phyloP scores from a whole-genome alignment of 257 asterid genomes.

The Nicotiana benthamiana region DNA sequence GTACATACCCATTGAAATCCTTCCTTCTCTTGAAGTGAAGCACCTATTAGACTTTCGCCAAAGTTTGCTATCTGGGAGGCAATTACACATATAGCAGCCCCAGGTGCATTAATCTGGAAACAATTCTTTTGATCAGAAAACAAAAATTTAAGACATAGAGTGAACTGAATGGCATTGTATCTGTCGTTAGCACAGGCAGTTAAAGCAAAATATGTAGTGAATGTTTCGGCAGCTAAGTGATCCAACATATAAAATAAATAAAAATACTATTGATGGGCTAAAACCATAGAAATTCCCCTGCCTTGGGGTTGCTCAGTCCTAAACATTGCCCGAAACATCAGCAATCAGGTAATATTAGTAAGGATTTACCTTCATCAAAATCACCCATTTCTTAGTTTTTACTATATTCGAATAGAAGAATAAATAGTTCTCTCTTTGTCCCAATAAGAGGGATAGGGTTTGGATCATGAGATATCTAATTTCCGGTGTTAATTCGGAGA shows the following conservation, averaged over 20 bases:
- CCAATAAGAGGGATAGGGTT: neutral
- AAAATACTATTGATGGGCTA: neutral
- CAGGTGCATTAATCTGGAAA: constrained; percentile 47
- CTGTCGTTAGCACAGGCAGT: neutral
- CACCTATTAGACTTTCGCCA: constrained; percentile 94
- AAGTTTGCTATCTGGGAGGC: constrained; percentile 97
- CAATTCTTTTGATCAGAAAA: constrained; percentile 2
- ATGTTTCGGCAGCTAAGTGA: neutral
- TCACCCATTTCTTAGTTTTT: neutral
- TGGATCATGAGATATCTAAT: neutral
- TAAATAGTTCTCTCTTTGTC: neutral
- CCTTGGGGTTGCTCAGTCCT: neutral
- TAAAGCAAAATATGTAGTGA: neutral
- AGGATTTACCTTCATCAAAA: neutral
- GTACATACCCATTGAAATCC: constrained; percentile 49
- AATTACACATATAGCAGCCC: constrained; percentile 52
- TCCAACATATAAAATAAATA: neutral
- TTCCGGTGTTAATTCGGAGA: neutral
- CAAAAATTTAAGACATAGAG: neutral
- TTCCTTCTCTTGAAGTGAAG: constrained; percentile 50
- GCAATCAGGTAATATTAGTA: neutral
- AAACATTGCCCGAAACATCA: neutral
- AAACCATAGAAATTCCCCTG: neutral
- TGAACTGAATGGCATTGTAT: neutral
- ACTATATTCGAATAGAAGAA: neutral